These are phyloP conservation scores for Vachellia collinsii DNA, from an alignment of 306 rosid genomes.

Conservation along the genomic window DNA sequence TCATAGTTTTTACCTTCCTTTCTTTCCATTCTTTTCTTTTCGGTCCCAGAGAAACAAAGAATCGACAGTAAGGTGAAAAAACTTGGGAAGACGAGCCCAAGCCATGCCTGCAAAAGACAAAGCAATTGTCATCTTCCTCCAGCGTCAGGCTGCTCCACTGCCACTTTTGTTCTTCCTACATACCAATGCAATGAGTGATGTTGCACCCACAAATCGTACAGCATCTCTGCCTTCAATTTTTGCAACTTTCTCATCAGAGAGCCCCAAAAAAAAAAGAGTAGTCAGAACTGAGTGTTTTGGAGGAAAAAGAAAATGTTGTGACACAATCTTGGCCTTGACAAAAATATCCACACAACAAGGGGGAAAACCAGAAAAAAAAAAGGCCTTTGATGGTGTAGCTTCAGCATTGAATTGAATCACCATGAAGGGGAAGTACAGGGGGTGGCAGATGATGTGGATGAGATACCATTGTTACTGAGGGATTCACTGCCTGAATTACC, in stretches of 20 bases:
- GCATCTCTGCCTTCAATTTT: not conserved
- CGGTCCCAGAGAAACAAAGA: not conserved
- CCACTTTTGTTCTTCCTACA: constrained; percentile 36
- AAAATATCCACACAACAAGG: constrained; percentile 8
- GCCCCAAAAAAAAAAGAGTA: not conserved
- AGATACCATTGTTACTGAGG: constrained; percentile 51
- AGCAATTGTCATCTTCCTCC: constrained; percentile 30
- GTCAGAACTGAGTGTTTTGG: not conserved
- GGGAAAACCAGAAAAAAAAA: not conserved
- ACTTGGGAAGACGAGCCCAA: constrained; percentile 43
- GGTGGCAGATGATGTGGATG: constrained; percentile 75
- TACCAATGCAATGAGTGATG: not conserved
- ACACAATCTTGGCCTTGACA: constrained; percentile 23
- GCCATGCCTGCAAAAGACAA: constrained; percentile 48
- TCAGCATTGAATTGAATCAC: constrained; percentile 45
- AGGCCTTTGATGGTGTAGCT: not conserved
- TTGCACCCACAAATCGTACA: not conserved
- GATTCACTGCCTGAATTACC: constrained; percentile 71
- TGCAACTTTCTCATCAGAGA: not conserved
- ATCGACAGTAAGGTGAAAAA: not conserved
- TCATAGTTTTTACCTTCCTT: not conserved
- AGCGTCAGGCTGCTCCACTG: constrained; percentile 13
- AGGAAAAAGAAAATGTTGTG: not conserved
- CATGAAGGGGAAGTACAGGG: constrained; percentile 87
- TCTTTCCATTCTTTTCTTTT: not conserved